Evolutionary conservation across 768 basidiomycete species (phyloP).

Genomic region (Leccinum truebloodii): DNA sequence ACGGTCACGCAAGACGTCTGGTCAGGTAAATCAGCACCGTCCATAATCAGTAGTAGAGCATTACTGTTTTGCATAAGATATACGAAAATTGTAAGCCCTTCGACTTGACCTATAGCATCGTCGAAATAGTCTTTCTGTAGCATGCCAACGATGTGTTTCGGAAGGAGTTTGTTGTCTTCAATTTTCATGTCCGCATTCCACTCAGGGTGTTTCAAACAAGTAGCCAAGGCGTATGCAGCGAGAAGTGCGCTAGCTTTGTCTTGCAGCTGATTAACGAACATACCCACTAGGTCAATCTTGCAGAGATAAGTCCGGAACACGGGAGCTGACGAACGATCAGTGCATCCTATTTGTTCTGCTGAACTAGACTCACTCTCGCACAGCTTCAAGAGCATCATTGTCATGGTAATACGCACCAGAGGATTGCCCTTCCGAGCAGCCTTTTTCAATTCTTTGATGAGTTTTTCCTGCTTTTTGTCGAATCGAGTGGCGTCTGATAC

Average conservation of each 20-base stretch:
- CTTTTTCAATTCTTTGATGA: conserved; percentile 15
- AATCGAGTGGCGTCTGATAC: conserved; percentile 10
- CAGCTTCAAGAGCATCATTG: conserved; percentile 13
- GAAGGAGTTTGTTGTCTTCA: conserved; percentile 2
- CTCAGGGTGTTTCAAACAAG: conserved; percentile 6
- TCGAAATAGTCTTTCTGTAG: conserved; percentile 26
- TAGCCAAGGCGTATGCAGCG: not conserved
- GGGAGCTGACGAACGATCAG: too few species aligned
- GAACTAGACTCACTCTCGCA: too few species aligned
- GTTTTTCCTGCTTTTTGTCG: not conserved
- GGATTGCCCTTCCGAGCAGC: conserved; percentile 1
- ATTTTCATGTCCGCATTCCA: conserved; percentile 12
- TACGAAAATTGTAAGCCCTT: conserved; percentile 26
- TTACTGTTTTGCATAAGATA: conserved; percentile 25
- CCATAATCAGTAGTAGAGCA: not conserved
- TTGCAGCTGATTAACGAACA: too few species aligned
- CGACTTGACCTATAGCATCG: conserved; percentile 22
- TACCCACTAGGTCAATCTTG: too few species aligned
- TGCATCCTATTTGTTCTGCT: too few species aligned
- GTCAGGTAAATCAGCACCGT: not conserved
- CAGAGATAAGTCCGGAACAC: too few species aligned
- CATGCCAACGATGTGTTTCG: conserved; percentile 21
- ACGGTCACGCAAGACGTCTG: conserved; percentile 17
- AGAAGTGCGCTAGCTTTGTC: too few species aligned
- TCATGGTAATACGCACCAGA: conserved; percentile 22